phyloP scores from a whole-genome alignment of 768 basidiomycete genomes.

The Rubroboletus satanas region DNA sequence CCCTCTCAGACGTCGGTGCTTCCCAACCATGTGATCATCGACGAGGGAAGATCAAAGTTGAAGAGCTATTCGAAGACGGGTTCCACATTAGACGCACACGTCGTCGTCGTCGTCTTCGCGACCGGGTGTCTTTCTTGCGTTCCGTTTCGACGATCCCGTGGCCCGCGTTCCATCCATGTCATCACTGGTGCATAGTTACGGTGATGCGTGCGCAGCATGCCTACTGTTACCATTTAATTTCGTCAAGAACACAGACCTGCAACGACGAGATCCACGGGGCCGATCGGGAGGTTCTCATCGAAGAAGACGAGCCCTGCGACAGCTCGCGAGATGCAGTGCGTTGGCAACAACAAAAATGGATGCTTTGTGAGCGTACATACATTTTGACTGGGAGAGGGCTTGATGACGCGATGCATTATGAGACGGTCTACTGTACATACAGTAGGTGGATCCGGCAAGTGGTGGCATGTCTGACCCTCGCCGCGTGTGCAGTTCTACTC shows the following conservation, averaged over 20 bases:
- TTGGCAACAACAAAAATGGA: too few species aligned
- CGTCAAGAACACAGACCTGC: background rate
- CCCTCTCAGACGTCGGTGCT: slow-evolving; percentile 32
- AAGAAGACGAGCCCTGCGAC: slow-evolving; percentile 22
- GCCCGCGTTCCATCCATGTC: background rate
- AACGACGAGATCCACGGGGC: background rate
- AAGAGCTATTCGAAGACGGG: slow-evolving; percentile 15
- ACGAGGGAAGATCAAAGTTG: slow-evolving; percentile 43
- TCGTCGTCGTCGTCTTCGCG: slow-evolving; percentile 23
- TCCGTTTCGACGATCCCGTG: background rate
- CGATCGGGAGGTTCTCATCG: slow-evolving; percentile 23
- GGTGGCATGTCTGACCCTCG: too few species aligned
- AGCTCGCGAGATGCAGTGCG: slow-evolving; percentile 31
- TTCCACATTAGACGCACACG: slow-evolving; percentile 42
- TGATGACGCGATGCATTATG: too few species aligned
- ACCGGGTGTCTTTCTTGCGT: background rate
- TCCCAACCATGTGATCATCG: slow-evolving; percentile 37
- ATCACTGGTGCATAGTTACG: slow-evolving; percentile 1
- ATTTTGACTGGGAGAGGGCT: too few species aligned
- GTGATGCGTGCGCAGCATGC: background rate
- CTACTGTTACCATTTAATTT: background rate
- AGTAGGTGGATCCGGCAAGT: too few species aligned
- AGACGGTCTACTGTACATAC: too few species aligned
- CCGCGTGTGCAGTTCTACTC: too few species aligned
- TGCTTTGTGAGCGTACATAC: too few species aligned